Conservation (phyloP, 768 basidiomycete species). For the Pluteus cervinus region DNA sequence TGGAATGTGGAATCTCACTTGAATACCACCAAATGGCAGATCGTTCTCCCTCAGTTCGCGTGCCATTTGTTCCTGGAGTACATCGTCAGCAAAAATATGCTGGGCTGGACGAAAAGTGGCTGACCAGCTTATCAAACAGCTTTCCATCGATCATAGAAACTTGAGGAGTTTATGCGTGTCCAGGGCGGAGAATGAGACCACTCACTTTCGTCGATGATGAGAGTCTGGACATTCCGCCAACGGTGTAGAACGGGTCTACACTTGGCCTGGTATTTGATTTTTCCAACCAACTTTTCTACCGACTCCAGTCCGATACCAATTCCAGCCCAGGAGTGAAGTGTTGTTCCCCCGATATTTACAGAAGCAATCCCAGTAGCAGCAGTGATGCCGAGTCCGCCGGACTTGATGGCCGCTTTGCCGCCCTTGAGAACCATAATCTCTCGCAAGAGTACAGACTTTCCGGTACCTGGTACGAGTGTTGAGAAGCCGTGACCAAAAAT, state of each 20-base stretch:
- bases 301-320: slow-evolving; percentile 66
- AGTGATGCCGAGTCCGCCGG: slow-evolving; percentile 56
- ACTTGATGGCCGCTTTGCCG: slow-evolving; percentile 16
- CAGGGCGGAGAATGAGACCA: slow-evolving; percentile 3
- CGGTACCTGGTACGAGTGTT: slow-evolving; percentile 46
- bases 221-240: slow-evolving; percentile 56
- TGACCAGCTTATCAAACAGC: slow-evolving; percentile 77
- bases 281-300: slow-evolving; percentile 45
- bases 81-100: slow-evolving; percentile 11
- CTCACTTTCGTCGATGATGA: slow-evolving; percentile 86
- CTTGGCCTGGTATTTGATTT: slow-evolving; percentile 38
- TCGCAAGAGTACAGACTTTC: slow-evolving; percentile 77
- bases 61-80: slow-evolving; percentile 54
- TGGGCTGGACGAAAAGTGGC: slow-evolving; percentile 7
- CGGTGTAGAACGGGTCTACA: slow-evolving; percentile 38
- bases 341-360: slow-evolving; percentile 76
- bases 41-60: slow-evolving; percentile 43
- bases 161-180: slow-evolving; percentile 19
- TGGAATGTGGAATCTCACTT: slow-evolving; percentile 34
- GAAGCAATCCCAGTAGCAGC: slow-evolving; percentile 79
- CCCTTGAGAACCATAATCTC: slow-evolving; percentile 57
- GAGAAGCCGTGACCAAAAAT: background rate
- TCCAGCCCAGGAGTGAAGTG: slow-evolving; percentile 80
- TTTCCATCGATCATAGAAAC: slow-evolving; percentile 87
- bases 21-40: slow-evolving; percentile 80